phyloP scores from a whole-genome alignment of 2,329 filamentous ascomycete species.

The Trichoderma polysporum region DNA sequence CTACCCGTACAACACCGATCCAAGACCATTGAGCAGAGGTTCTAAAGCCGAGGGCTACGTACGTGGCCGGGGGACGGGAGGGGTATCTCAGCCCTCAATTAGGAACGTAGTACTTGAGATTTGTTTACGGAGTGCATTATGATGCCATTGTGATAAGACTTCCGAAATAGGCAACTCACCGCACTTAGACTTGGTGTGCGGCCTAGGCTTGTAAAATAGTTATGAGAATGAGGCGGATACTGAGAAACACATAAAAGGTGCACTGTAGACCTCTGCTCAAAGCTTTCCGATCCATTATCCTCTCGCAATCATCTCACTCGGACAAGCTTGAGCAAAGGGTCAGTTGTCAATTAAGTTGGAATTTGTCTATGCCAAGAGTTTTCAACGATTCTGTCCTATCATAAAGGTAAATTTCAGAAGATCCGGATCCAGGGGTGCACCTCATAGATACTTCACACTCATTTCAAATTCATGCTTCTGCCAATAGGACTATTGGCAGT shows the following conservation, averaged over 20 bases:
- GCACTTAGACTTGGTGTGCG: background rate
- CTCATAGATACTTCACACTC: no score
- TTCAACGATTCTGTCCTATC: background rate
- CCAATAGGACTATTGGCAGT: no score
- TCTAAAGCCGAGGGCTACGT: background rate
- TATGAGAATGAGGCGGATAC: background rate
- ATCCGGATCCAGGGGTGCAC: no score
- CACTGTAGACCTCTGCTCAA: background rate
- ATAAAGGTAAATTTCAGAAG: no score
- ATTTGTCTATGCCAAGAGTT: no score
- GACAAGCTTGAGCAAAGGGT: no score
- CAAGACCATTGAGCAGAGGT: no score
- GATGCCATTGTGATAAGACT: background rate
- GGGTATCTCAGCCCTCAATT: background rate
- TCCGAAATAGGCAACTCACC: slow-evolving; percentile 6
- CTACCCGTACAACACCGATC: background rate
- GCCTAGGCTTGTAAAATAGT: no score
- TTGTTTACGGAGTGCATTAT: background rate
- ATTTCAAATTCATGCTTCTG: no score
- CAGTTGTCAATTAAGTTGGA: no score
- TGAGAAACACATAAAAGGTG: background rate
- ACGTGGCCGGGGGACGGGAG: background rate
- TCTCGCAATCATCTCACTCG: background rate
- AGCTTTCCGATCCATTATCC: background rate
- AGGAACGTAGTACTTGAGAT: background rate